Evolutionary conservation across 2,329 filamentous ascomycete genomes (phyloP).

Genomic region (Neonectria ditissima): DNA sequence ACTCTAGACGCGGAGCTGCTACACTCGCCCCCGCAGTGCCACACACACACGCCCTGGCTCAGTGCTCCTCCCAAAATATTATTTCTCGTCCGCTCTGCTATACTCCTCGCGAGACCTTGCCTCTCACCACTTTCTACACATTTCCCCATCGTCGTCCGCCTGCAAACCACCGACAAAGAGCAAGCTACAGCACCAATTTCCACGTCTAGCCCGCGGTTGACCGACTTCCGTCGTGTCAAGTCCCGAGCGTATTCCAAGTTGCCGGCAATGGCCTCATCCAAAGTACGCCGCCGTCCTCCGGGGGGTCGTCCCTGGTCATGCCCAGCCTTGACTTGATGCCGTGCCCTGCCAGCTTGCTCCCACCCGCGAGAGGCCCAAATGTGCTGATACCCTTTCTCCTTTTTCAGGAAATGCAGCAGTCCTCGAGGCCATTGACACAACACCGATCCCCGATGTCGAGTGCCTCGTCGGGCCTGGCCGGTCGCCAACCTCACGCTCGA

Average conservation of each 20-base stretch:
- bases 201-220: slow-evolving; percentile 46
- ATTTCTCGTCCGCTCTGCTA: slow-evolving; percentile 52
- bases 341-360: slow-evolving; percentile 48
- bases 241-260: slow-evolving; percentile 50
- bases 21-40: slow-evolving; percentile 45
- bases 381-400: slow-evolving; percentile 49
- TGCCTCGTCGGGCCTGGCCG: slow-evolving; percentile 68
- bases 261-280: slow-evolving; percentile 71
- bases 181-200: slow-evolving; percentile 38
- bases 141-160: slow-evolving; percentile 32
- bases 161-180: slow-evolving; percentile 31
- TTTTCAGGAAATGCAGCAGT: slow-evolving; percentile 71
- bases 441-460: slow-evolving; percentile 70
- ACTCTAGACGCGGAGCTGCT: slow-evolving; percentile 39
- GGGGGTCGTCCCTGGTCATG: slow-evolving; percentile 33
- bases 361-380: slow-evolving; percentile 49
- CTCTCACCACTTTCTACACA: slow-evolving; percentile 40
- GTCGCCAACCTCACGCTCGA: slow-evolving; percentile 75
- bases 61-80: slow-evolving; percentile 54
- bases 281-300: slow-evolving; percentile 59
- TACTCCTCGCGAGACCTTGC: slow-evolving; percentile 42
- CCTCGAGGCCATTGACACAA: slow-evolving; percentile 75
- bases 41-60: slow-evolving; percentile 47
- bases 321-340: slow-evolving; percentile 41
- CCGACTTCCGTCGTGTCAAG: slow-evolving; percentile 49